These are phyloP conservation scores for Mariannaea sp. DNA, from an alignment of 2,329 filamentous ascomycete species.

Conservation along the genomic window DNA sequence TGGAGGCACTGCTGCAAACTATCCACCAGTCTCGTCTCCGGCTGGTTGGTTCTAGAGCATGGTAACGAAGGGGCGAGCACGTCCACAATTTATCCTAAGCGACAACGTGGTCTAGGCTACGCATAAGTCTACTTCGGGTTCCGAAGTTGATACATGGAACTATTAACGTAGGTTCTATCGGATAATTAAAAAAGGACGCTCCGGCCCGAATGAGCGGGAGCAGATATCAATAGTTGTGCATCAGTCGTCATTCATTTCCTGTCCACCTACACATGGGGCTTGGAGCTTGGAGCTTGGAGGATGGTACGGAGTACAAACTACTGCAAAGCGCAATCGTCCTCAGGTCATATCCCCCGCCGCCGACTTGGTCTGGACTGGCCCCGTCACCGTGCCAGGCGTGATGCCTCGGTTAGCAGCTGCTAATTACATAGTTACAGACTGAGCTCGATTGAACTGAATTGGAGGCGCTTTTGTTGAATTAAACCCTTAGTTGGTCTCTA, in stretches of 20 bases:
- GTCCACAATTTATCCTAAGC: no score
- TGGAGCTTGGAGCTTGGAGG: no score
- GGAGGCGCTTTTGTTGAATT: no score
- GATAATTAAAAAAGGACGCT: constrained; percentile 5
- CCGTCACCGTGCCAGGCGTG: background rate
- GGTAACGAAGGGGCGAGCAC: constrained; percentile 1
- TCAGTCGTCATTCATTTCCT: background rate
- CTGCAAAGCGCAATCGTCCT: background rate
- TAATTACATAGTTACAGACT: background rate
- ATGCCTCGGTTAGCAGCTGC: background rate
- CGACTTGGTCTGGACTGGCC: no score
- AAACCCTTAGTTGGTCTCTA: no score
- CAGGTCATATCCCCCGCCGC: no score
- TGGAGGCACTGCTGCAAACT: background rate
- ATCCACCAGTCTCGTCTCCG: background rate
- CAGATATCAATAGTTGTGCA: constrained; percentile 6
- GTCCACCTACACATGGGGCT: no score
- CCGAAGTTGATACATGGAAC: no score
- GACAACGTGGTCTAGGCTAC: no score
- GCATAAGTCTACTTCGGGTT: no score
- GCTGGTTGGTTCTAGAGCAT: constrained; percentile 11
- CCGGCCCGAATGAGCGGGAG: constrained; percentile 6
- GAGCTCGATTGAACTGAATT: no score
- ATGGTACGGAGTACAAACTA: no score
- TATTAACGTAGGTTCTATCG: background rate